Evolutionary conservation across 805 yeast species (phyloP), one percentile per base, ranked within the genome.

Genomic region (Pichia manshurica): DNA sequence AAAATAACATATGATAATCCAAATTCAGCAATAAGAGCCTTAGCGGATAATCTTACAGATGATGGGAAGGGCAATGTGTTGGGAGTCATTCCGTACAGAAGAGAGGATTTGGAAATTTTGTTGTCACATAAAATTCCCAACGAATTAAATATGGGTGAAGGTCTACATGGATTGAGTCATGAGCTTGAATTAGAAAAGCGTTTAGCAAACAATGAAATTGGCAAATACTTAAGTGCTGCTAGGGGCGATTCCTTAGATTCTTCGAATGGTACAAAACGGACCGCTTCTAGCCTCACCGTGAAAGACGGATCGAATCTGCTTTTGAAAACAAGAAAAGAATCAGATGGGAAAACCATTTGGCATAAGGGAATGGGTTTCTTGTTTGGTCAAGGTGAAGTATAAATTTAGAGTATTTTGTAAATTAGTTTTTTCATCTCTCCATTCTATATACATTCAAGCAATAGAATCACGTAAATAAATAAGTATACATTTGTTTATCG

Each of bases 1-100:
- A 86, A 89, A 60, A 62, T 91, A 46, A 90, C 97, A 3, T 93
- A 79, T 63, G 84, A 81, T 48, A 82, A 81, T 49, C 77, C 84
- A 7, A 70, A 82, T 1, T 75, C 90, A 9, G 96, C 96, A 2
- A 64, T 79, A 16, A 79, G 95, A 47, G 96, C 99, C 0, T 68
- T 90, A 39, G 81, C 85, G 53, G 86, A 87, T 60, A 95, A 96
- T 4, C 64, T 73, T 12, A 74, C 81, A 5, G 77, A 83, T 57
- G 84, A 82, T 46, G 91, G 87, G 10, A 38, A 39, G 9, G 59
- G 56, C 1, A 70, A 74, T 22, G 35, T 48, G 3, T 64, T 82
- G 61, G 79, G 95, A 60, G 95, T 75, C 64, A 67, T 84, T 9
- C 87, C 95, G 4, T 84, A 82, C 60, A 73, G 77, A 71, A 49